These are phyloP conservation scores for Bondarzewia mesenterica DNA, from an alignment of 1,284 basidiomycete species.

Conservation along the genomic window DNA sequence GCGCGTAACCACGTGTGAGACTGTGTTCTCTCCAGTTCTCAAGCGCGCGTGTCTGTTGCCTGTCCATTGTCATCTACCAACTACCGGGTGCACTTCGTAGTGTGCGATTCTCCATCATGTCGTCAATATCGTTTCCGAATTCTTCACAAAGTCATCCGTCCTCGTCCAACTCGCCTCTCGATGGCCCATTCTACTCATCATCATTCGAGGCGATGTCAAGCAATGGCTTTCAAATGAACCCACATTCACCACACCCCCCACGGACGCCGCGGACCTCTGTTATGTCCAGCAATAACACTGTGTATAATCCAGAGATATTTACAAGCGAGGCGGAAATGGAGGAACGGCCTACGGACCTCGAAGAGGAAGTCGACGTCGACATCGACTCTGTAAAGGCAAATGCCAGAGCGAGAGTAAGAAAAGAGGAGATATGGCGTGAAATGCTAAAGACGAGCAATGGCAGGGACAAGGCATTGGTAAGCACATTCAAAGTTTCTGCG, in stretches of 20 bases:
- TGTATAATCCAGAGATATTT: constrained; percentile 27
- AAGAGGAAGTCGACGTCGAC: constrained; percentile 35
- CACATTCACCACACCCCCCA: constrained; percentile 67
- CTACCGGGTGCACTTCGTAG: not conserved
- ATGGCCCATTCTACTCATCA: constrained; percentile 24
- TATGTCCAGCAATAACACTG: constrained; percentile 17
- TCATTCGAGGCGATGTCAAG: constrained; percentile 34
- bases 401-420: constrained; percentile 35
- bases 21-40: too few relatives aligned
- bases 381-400: constrained; percentile 27
- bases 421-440: constrained; percentile 70
- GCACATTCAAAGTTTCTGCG: constrained; percentile 22
- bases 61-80: not conserved
- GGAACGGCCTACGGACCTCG: constrained; percentile 24
- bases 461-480: constrained; percentile 74
- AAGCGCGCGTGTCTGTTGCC: too few relatives aligned
- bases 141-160: constrained; percentile 26
- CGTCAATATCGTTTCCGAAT: constrained; percentile 30
- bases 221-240: constrained; percentile 69
- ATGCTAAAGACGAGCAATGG: constrained; percentile 67
- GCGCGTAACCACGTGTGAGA: not conserved
- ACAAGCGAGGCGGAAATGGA: constrained; percentile 30
- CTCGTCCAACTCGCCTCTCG: constrained; percentile 25
- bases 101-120: constrained; percentile 21
- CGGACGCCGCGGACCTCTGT: constrained; percentile 59